Evolutionary conservation across 495 filamentous ascomycete species (phyloP), one percentile per base, ranked within the genome.

Genomic region (Pseudoneurospora amorphoporcata): DNA sequence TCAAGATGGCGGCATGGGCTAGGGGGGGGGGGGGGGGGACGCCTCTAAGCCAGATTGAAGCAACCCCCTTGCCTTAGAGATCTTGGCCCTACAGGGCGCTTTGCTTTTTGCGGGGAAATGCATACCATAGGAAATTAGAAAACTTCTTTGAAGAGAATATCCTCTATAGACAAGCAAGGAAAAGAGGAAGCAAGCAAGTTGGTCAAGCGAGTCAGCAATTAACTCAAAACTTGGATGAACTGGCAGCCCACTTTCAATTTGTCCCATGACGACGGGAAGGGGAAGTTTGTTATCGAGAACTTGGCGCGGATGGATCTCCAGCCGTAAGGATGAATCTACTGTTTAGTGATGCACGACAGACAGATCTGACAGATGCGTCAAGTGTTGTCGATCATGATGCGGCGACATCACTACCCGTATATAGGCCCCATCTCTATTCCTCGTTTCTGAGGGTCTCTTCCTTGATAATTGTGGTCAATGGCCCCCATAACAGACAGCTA

Each of bases 321-420:
- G 16, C 69, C 29, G 35, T 40, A 70, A n/a, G 39, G 39, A 70
- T 17, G 43, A 32, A 70, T 29, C 69, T 29, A 17, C 69, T 10
- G 35, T 43, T 14, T 7, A 41, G 69, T 47, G 40, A 47, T 80
- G 78, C 77, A 80, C 72, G 76, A 79, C 78, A 65, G 53, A 65
- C 53, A 80, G 78, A 80, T 80, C 78, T 79, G 78, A 77, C 78
- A 80, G 78, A 80, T 77, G 76, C 70, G 76, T 72, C 37, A 65
- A 72, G 78, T 76, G 74, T 61, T 53, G 78, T 76, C 78, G 78
- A 80, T 80, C 78, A 77, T 69, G 77, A 80, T 79, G 78, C 77
- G 76, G 79, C 76, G 61, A 65, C 69, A 72, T 72, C 69, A 65
- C 53, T 65, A 35, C 12, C 53, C 53, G 14, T 35, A 35, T 37